Conservation (phyloP, 805 yeast genomes). For the Lachancea nothofagi region DNA sequence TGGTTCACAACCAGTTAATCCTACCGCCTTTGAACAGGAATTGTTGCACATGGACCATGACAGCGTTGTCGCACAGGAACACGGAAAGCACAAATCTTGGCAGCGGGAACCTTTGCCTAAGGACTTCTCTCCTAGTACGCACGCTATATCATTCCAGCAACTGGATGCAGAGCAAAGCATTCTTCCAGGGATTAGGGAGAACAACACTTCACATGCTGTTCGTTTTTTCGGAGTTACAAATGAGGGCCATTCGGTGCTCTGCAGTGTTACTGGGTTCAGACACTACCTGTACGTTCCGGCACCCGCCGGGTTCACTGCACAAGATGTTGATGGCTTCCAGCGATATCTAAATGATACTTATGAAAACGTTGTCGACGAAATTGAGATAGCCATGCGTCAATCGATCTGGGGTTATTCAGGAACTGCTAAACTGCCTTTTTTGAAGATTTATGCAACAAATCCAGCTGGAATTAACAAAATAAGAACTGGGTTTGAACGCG, state of each 20-base stretch:
- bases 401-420: constrained; percentile 93
- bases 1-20: constrained; percentile 5
- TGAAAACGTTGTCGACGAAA: constrained; percentile 54
- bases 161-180: constrained; percentile 87
- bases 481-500: constrained; percentile 78
- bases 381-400: constrained; percentile 68
- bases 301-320: constrained; percentile 65
- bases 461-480: constrained; percentile 62
- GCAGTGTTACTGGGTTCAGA: constrained; percentile 81
- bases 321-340: constrained; percentile 45
- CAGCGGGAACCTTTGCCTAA: constrained; percentile 53
- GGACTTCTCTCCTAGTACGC: constrained; percentile 42
- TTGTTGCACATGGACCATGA: constrained; percentile 31
- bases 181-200: constrained; percentile 39
- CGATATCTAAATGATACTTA: constrained; percentile 41
- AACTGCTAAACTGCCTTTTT: constrained; percentile 68
- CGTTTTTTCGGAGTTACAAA: constrained; percentile 90
- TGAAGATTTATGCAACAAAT: constrained; percentile 64
- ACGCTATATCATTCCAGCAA: constrained; percentile 77
- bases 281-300: constrained; percentile 92
- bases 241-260: constrained; percentile 81
- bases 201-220: constrained; percentile 47
- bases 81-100: constrained; percentile 37
- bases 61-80: constrained; percentile 22
- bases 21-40: constrained; percentile 27